Evolutionary conservation across 331 rosid genomes (phyloP).

Genomic region (Dryas integrifolia): DNA sequence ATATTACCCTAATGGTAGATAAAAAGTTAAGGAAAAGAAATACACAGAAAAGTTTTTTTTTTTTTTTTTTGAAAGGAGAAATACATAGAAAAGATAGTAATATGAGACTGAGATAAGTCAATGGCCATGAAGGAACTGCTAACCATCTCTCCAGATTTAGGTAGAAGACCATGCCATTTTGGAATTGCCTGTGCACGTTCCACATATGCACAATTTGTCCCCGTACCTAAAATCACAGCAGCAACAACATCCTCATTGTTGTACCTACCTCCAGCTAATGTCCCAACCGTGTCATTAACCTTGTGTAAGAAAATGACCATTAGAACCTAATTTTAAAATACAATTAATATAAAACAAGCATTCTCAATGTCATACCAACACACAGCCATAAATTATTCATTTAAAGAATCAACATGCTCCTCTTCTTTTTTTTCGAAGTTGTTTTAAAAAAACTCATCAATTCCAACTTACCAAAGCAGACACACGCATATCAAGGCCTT

Average conservation of each 20-base stretch:
- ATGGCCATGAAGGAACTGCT: slow-evolving; percentile 20
- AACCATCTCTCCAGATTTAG: slow-evolving; percentile 85
- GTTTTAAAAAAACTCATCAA: not conserved
- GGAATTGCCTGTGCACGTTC: slow-evolving; percentile 77
- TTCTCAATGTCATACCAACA: not conserved
- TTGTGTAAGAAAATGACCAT: slow-evolving; percentile 12
- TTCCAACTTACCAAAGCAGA: slow-evolving; percentile 43
- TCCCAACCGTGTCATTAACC: slow-evolving; percentile 67
- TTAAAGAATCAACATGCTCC: not conserved
- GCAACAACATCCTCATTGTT: slow-evolving; percentile 56
- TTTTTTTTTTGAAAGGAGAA: not conserved
- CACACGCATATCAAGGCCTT: slow-evolving; percentile 51
- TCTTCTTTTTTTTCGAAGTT: not conserved
- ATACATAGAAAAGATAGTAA: not conserved
- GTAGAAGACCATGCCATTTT: slow-evolving; percentile 75
- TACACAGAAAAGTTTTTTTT: not conserved
- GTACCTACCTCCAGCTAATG: slow-evolving; percentile 83
- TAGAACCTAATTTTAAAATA: not conserved
- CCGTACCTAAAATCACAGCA: slow-evolving; percentile 70
- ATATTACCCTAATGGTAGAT: not conserved
- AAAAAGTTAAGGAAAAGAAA: not conserved
- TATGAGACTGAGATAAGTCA: not conserved
- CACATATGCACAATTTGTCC: slow-evolving; percentile 57
- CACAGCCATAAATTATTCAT: not conserved
- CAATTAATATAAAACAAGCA: not conserved